Evolutionary conservation across 441 rosid species (phyloP).

Genomic region (Hypseocharis bilobata): DNA sequence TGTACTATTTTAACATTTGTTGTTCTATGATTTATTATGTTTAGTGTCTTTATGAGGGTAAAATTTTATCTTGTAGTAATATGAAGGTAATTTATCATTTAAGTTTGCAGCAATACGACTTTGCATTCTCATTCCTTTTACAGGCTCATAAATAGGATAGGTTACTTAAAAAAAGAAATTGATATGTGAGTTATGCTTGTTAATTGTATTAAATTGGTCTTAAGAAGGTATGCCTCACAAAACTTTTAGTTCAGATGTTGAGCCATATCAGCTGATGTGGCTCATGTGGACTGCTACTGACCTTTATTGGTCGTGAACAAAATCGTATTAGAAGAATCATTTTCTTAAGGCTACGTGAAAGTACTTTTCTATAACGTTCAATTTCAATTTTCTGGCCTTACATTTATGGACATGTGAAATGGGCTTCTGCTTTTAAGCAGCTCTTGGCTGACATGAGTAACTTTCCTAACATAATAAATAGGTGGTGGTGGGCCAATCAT

Average conservation of each 20-base stretch:
- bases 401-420: too few relatives aligned
- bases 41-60: not conserved
- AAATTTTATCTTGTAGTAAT: too few relatives aligned
- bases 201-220: not conserved
- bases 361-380: not conserved
- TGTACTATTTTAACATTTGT: too few relatives aligned
- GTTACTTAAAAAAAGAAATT: not conserved
- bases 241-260: not conserved
- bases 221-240: not conserved
- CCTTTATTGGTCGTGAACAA: not conserved
- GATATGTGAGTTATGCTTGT: not conserved
- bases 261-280: not conserved
- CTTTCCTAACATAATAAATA: constrained; percentile 32
- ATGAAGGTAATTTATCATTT: constrained; percentile 10
- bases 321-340: not conserved
- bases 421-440: not conserved
- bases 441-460: constrained; percentile 19
- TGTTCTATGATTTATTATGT: too few relatives aligned
- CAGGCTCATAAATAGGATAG: not conserved
- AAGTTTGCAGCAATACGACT: constrained; percentile 7
- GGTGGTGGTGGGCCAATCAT: constrained; percentile 98
- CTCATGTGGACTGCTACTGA: not conserved
- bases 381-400: not conserved
- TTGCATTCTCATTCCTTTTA: not conserved
- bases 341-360: not conserved